Base-by-base conservation (phyloP, 306 rosid species). In the Vigna trinervia region DNA sequence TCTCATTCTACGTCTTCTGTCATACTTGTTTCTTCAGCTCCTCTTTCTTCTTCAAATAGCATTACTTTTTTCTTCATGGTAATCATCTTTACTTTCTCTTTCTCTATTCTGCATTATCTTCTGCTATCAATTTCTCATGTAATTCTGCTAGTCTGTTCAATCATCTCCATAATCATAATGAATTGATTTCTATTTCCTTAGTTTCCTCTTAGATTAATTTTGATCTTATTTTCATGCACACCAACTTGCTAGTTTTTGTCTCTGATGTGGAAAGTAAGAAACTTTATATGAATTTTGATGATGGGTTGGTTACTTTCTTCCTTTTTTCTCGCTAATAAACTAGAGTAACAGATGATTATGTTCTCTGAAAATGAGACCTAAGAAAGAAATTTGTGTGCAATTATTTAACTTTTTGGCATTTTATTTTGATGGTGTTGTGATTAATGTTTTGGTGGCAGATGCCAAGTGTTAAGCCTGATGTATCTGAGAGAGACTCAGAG, bases 401-500 rank as follows among this genome's bases (percentile, higher is more conserved):
- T 12, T 58, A 6, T 14, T 23, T 47, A 41, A 9, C 46, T 2
- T n/a, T 26, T 50, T 36, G 12, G 5, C 30, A 12, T 46, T 22
- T 38, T 4, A 6, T 32, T 82, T 22, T 71, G 54, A 43, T 34
- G 12, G 3, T 34, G 26, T 0, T 74, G 10, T 57, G 22, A 56
- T 54, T 5, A 10, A 52, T 69, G 14, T 82, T 62, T 66, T 66
- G 75, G 14, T 15, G 8, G 1, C 54, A 90, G 96, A 91, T 87
- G 97, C 89, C 88, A 3, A 70, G 76, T 71, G 82, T 61, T 51
- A 75, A 32, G 8, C 54, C 80, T 12, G 87, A 78, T 7, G 66
- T 77, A 11, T 84, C 77, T 0, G 91, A 86, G 36, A 84, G 56
- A 75, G 97, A 91, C 17, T 77, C 91, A 0, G 95, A 94, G 36